Conservation (phyloP, 495 filamentous ascomycete genomes). For the Xanthoparmelia taractica region DNA sequence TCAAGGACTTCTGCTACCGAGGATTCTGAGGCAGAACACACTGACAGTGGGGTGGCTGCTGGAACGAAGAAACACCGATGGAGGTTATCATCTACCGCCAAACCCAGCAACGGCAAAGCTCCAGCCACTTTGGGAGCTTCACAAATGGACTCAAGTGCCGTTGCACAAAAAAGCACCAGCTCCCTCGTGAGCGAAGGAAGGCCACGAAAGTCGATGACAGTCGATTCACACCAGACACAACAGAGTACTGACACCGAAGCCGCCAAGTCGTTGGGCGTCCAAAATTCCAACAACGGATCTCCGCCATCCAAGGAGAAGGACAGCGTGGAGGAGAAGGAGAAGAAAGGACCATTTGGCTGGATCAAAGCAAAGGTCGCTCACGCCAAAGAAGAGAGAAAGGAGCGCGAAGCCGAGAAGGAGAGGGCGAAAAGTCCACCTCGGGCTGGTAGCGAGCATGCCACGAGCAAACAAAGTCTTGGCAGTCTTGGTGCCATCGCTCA, state of each 20-base stretch:
- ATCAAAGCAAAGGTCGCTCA: constrained; percentile 78
- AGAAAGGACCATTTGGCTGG: constrained; percentile 72
- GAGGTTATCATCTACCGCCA: constrained; percentile 55
- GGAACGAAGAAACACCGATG: constrained; percentile 60
- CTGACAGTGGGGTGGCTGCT: constrained; percentile 48
- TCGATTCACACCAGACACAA: constrained; percentile 44
- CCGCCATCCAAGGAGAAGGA: constrained; percentile 32
- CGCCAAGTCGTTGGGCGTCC: constrained; percentile 23
- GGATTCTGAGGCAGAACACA: constrained; percentile 64
- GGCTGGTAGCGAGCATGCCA: constrained; percentile 9
- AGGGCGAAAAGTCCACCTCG: constrained; percentile 48
- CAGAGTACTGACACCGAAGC: constrained; percentile 34
- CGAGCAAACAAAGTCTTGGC: constrained; percentile 24
- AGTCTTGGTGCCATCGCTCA: constrained; percentile 25
- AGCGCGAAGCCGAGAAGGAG: constrained; percentile 46
- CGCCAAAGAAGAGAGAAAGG: constrained; percentile 60
- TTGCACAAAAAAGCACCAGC: constrained; percentile 61
- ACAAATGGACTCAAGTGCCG: constrained; percentile 49
- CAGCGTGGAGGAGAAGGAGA: constrained; percentile 41
- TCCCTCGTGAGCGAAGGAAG: constrained; percentile 54
- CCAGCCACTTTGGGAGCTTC: constrained; percentile 41
- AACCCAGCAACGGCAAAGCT: constrained; percentile 49
- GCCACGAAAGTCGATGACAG: constrained; percentile 47
- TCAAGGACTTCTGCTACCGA: constrained; percentile 66
- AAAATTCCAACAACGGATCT: constrained; percentile 33